A percentile compares a stretch with the other conserved stretches of the same genome.
These are phyloP conservation scores for Eutrema yunnanense DNA, from an alignment of 345 rosid species.

Conservation along the genomic window DNA sequence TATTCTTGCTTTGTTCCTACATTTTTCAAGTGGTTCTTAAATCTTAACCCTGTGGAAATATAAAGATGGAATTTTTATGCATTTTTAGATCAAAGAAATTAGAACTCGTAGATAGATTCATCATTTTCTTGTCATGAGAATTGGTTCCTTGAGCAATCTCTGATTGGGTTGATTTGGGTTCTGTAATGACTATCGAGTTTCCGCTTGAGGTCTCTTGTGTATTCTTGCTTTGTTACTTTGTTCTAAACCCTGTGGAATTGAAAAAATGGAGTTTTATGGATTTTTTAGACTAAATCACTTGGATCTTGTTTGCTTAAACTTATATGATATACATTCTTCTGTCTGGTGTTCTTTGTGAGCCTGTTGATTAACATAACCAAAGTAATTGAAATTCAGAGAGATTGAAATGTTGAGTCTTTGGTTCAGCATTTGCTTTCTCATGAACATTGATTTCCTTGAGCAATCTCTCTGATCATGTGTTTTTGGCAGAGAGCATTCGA, in stretches of 20 bases:
- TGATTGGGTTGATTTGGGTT: too few relatives aligned
- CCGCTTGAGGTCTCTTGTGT: not conserved
- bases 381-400: not conserved
- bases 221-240: not conserved
- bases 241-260: not conserved
- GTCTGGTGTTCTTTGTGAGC: not conserved
- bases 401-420: not conserved
- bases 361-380: not conserved
- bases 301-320: not conserved
- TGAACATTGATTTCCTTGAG: not conserved
- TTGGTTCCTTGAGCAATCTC: too few relatives aligned
- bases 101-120: too few relatives aligned
- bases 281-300: not conserved
- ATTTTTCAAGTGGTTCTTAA: not conserved
- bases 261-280: not conserved
- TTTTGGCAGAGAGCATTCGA: conserved; percentile 56
- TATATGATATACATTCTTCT: not conserved
- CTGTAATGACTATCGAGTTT: not conserved
- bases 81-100: not conserved
- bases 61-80: not conserved
- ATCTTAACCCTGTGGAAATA: not conserved
- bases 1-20: not conserved
- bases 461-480: not conserved
- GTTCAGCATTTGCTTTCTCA: not conserved
- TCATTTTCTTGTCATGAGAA: too few relatives aligned